Evolutionary conservation across 441 rosid species (phyloP).

Genomic region (Breynia disticha): DNA sequence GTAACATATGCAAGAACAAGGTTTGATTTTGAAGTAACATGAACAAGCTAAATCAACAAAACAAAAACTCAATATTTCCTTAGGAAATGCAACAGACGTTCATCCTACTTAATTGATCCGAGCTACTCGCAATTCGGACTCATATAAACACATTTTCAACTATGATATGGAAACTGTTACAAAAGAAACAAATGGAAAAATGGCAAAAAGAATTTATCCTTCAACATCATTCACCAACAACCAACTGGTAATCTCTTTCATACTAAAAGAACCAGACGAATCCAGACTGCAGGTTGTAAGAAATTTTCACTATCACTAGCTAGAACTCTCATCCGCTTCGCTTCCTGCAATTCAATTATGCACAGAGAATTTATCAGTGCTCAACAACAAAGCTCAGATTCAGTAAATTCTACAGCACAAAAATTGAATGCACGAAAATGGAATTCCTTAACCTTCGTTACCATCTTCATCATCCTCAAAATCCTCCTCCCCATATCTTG

Average conservation of each 20-base stretch:
- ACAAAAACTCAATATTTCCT: too few relatives aligned
- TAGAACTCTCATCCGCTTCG: slow-evolving; percentile 20
- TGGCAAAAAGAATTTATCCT: not conserved
- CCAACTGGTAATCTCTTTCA: not conserved
- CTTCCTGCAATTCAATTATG: slow-evolving; percentile 12
- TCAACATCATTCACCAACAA: not conserved
- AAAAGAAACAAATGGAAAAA: not conserved
- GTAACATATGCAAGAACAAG: too few relatives aligned
- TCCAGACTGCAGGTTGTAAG: not conserved
- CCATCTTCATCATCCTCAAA: slow-evolving; percentile 34
- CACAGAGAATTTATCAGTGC: not conserved
- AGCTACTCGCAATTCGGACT: too few relatives aligned
- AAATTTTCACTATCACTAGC: not conserved
- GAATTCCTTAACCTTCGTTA: slow-evolving; percentile 39
- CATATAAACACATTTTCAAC: too few relatives aligned
- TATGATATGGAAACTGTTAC: not conserved
- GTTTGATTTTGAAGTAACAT: too few relatives aligned
- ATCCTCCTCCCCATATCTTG: slow-evolving; percentile 58
- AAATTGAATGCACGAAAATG: not conserved
- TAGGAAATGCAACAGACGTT: too few relatives aligned
- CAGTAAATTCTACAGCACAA: not conserved
- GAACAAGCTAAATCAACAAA: too few relatives aligned
- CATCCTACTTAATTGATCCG: too few relatives aligned
- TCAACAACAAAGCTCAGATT: too few relatives aligned
- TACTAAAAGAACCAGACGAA: not conserved